Evolutionary conservation across 805 yeast species (phyloP).

Genomic region (Ogataea salicorniae): DNA sequence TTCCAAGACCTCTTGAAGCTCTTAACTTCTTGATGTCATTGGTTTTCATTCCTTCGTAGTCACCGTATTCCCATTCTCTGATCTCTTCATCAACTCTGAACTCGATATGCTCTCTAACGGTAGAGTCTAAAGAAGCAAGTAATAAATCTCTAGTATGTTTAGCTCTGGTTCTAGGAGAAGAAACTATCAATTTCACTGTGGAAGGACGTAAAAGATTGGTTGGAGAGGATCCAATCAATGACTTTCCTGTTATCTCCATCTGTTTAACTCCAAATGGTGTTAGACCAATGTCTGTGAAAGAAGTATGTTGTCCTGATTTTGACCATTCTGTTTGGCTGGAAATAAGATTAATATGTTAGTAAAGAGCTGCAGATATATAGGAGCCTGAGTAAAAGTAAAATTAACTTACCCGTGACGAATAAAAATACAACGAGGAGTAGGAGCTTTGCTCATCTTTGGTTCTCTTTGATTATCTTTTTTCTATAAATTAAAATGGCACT

Average conservation of each 20-base stretch:
- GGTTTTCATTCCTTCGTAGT: constrained; percentile 82
- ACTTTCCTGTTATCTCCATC: constrained; percentile 67
- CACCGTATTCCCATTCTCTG: constrained; percentile 96
- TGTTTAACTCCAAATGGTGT: constrained; percentile 75
- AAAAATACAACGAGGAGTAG: constrained; percentile 4
- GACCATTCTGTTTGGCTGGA: constrained; percentile 89
- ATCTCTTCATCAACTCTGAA: constrained; percentile 58
- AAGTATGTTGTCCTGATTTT: constrained; percentile 86
- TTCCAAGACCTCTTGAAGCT: constrained; percentile 47
- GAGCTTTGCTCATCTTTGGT: background rate
- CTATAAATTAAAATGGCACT: no score
- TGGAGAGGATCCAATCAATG: constrained; percentile 54
- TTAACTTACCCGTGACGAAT: constrained; percentile 4
- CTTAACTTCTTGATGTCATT: constrained; percentile 60
- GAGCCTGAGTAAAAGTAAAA: background rate
- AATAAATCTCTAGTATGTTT: constrained; percentile 65
- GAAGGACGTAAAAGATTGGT: constrained; percentile 56
- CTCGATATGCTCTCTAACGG: constrained; percentile 37
- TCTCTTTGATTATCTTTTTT: no score
- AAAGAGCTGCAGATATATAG: background rate
- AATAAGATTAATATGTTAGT: background rate
- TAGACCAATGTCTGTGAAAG: constrained; percentile 74
- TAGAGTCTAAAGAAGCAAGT: constrained; percentile 42
- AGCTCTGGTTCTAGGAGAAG: constrained; percentile 83
- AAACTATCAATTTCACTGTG: constrained; percentile 56